These are phyloP conservation scores for Gracilaria gracilis DNA, from an alignment of 23 red algal species.

Conservation along the genomic window DNA sequence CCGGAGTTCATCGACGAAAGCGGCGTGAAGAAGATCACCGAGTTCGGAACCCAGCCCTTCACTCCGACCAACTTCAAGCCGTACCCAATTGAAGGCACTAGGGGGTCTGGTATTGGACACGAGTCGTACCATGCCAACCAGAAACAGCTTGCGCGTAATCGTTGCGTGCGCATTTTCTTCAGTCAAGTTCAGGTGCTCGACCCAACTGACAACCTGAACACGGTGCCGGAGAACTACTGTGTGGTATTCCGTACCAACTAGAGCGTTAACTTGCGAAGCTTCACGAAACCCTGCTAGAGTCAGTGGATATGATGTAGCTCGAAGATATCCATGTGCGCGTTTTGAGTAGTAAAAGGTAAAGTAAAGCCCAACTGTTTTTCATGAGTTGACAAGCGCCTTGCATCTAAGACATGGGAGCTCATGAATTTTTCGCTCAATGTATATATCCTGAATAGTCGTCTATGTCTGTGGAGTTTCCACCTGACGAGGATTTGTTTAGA, in stretches of 20 bases:
- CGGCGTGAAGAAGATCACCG: neutral
- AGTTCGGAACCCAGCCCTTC: conserved; percentile 17
- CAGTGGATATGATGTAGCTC: no score
- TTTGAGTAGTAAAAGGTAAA: no score
- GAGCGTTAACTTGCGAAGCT: no score
- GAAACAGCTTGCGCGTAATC: neutral
- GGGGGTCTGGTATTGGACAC: conserved; percentile 45
- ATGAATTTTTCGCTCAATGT: no score
- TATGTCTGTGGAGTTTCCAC: no score
- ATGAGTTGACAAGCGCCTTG: no score
- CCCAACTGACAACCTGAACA: neutral
- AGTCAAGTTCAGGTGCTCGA: conserved; percentile 7
- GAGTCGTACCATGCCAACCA: conserved; percentile 35
- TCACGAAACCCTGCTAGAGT: no score
- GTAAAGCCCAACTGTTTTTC: no score
- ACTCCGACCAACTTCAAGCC: conserved; percentile 43
- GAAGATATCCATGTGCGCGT: no score
- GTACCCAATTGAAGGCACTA: neutral
- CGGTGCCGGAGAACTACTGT: conserved; percentile 14
- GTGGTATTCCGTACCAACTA: conserved; percentile 30
- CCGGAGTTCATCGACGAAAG: conserved; percentile 9
- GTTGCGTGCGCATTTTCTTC: conserved; percentile 34
- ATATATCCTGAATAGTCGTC: no score
- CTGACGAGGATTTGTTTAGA: no score
- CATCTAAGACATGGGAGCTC: no score